Percentiles rank a stretch among this genome's conserved stretches.
phyloP scores from a whole-genome alignment of 2,329 filamentous ascomycete species.

The Whalleya microplaca region DNA sequence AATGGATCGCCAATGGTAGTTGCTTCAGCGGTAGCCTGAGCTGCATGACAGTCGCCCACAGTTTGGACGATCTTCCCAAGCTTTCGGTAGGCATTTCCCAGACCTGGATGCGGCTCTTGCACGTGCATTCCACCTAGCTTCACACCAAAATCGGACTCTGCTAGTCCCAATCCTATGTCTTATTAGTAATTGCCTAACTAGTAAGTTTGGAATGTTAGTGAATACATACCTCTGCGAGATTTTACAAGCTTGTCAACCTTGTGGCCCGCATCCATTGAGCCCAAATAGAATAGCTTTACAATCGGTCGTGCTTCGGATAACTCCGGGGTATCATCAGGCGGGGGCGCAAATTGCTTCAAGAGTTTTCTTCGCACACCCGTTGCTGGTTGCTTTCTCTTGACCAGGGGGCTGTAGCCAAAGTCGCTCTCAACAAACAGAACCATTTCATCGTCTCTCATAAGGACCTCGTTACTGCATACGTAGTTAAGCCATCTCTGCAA shows the following conservation, averaged over 20 bases:
- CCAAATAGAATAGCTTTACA: conserved; percentile 94
- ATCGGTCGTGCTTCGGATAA: conserved; percentile 85
- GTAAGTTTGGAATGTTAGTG: background rate
- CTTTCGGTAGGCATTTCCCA: conserved; percentile 90
- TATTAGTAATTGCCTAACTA: conserved; percentile 30
- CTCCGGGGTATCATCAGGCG: conserved; percentile 95
- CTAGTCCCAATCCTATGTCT: conserved; percentile 78
- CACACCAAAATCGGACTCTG: conserved; percentile 91
- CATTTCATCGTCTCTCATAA: conserved; percentile 96
- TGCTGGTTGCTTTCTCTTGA: conserved; percentile 94
- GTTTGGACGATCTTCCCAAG: conserved; percentile 92
- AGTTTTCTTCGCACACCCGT: conserved; percentile 95
- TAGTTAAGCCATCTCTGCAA: conserved; percentile 96
- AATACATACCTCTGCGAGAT: conserved; percentile 74
- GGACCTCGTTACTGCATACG: conserved; percentile 86
- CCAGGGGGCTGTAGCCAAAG: conserved; percentile 95
- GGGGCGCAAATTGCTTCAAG: conserved; percentile 96
- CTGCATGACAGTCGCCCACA: conserved; percentile 92
- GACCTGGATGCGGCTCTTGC: conserved; percentile 86
- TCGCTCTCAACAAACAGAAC: conserved; percentile 98
- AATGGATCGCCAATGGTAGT: conserved; percentile 93
- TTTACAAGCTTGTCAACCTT: conserved; percentile 96
- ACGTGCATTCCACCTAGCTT: conserved; percentile 85
- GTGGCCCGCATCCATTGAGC: conserved; percentile 94
- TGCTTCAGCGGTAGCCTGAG: conserved; percentile 94